Evolutionary conservation across 306 rosid species (phyloP), one percentile per base, ranked within the genome.

Genomic region (Prunus mira): DNA sequence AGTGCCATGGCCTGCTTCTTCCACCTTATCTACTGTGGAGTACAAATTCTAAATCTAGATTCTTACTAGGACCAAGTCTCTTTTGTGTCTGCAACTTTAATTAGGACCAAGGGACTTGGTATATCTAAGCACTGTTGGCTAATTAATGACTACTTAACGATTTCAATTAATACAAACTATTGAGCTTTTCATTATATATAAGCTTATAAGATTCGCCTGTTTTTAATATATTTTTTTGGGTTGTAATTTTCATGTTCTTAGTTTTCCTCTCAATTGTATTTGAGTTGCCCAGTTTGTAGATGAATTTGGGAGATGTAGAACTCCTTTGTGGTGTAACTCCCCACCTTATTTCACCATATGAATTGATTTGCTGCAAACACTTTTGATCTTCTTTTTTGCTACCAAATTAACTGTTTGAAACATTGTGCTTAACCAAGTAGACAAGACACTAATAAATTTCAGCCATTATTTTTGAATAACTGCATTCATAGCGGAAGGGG

Each of bases 1-100:
- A 56, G 97, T 95, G 2, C 93, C 99, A 55, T 95, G 97, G 97
- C 82, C 92, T 9, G 72, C 77, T 71, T 88, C 89, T 74, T 89
- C 98, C 52, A 73, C 73, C 28, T 45, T 78, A 12, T 87, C 96
- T n/a, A 30, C 14, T 56, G 80, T 95, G 64, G 78, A 92, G 82
- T 95, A 85, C 83, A 67, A 60, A 46, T 92, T 87, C 76, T 92
- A 73, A 83, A 25, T 69, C 12, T 6, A 49, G 9, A 9, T 51
- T 71, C 24, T 22, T 22, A 22, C 24, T 22, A 22, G 50, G 50
- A 47, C 52, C 52, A 47, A 12, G 52, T 47, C 14, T 10, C 52
- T 47, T 12, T 11, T 12, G 15, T 10, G 9, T 3, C 52, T 12
- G 17, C 43, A 38, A 38, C 43, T 7, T 19, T 56, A 20, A n/a